Conservation (phyloP, 75 land plant species). For the Larix kaempferi region DNA sequence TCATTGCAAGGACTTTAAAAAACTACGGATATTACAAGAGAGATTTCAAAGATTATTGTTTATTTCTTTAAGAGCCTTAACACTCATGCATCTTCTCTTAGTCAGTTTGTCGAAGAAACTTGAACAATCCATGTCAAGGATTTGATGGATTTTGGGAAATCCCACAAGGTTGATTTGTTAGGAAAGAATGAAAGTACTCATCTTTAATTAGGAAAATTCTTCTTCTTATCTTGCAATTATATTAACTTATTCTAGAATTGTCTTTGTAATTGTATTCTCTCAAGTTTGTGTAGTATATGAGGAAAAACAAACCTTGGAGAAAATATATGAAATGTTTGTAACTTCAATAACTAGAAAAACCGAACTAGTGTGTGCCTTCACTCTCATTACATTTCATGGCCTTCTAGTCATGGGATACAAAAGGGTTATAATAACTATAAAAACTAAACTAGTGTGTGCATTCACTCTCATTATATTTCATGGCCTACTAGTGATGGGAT, state of each 20-base stretch:
- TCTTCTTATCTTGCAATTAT: background rate
- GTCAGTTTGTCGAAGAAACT: constrained; percentile 14
- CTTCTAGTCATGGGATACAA: too few relatives aligned
- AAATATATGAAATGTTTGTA: constrained; percentile 29
- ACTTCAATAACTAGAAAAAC: constrained; percentile 20
- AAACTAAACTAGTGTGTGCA: constrained; percentile 22
- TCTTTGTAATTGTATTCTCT: background rate
- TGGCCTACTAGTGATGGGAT: background rate
- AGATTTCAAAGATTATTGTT: constrained; percentile 14
- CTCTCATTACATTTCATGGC: background rate
- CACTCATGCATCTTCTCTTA: constrained; percentile 19
- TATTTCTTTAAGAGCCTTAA: constrained; percentile 22
- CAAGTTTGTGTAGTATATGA: constrained; percentile 13
- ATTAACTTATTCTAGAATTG: background rate
- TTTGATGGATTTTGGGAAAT: constrained; percentile 22
- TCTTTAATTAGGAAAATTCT: background rate
- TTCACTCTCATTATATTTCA: background rate
- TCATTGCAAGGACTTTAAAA: constrained; percentile 17
- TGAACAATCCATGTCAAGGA: constrained; percentile 22
- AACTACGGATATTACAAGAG: constrained; percentile 31
- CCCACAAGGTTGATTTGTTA: constrained; percentile 25
- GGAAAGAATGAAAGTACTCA: background rate
- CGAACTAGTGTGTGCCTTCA: constrained; percentile 21
- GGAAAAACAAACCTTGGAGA: constrained; percentile 22
- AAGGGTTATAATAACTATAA: constrained; percentile 21